Percentiles rank a stretch among this genome's conserved stretches.
Conservation (phyloP, 768 basidiomycete genomes). For the Trametes cubensis region DNA sequence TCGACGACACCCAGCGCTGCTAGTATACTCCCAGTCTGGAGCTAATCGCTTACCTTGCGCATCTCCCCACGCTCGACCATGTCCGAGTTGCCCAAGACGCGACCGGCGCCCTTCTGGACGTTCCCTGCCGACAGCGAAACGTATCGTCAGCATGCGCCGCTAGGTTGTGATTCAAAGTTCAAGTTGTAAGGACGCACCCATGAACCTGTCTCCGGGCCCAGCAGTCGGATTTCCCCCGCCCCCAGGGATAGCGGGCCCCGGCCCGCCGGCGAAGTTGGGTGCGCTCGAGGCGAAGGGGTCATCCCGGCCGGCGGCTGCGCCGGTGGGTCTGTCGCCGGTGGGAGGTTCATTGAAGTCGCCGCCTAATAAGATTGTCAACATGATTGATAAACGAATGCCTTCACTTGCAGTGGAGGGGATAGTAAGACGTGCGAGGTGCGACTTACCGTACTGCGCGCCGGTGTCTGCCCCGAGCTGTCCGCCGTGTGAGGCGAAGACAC, state of each 20-base stretch:
- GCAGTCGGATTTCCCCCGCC: not conserved
- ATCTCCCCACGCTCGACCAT: constrained; percentile 23
- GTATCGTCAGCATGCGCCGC: not conserved
- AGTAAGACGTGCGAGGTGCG: no score
- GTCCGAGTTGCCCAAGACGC: constrained; percentile 14
- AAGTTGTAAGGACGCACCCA: not conserved
- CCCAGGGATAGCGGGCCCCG: constrained; percentile 5
- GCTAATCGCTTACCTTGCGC: constrained; percentile 20
- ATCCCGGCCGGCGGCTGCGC: not conserved
- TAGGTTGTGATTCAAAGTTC: no score
- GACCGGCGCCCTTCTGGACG: constrained; percentile 17
- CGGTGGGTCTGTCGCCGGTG: not conserved
- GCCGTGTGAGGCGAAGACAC: not conserved
- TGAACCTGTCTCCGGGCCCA: constrained; percentile 4
- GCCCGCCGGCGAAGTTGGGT: constrained; percentile 1
- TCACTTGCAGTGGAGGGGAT: no score
- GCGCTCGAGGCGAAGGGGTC: constrained; percentile 3
- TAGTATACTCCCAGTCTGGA: not conserved
- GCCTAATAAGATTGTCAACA: not conserved
- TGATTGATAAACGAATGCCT: no score
- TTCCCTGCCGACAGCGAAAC: not conserved
- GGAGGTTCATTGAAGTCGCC: not conserved
- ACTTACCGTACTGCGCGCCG: not conserved
- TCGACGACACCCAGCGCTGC: not conserved
- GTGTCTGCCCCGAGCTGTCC: not conserved